phyloP scores from a whole-genome alignment of 371 early-diverging fungal species.

The Basidiobolus meristosporus region DNA sequence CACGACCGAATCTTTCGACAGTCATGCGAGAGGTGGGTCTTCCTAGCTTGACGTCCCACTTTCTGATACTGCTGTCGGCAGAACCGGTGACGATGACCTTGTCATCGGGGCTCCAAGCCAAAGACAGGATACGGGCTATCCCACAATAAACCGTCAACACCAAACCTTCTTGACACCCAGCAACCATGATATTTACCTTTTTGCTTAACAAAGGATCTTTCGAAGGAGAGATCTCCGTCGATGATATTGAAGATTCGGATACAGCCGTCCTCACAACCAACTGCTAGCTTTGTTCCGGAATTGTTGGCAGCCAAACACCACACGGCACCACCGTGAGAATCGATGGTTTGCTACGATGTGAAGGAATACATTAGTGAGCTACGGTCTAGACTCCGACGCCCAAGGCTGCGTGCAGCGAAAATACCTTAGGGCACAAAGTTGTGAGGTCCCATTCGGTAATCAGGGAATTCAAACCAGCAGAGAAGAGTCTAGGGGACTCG shows the following conservation, averaged over 20 bases:
- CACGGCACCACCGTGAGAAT: slow-evolving; percentile 80
- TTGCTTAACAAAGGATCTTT: slow-evolving; percentile 5
- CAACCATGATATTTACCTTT: slow-evolving; percentile 1
- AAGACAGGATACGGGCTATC: slow-evolving; percentile 52
- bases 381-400: neutral
- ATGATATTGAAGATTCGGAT: slow-evolving; percentile 70
- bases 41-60: slow-evolving; percentile 41
- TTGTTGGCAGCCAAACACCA: slow-evolving; percentile 83
- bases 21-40: slow-evolving; percentile 44
- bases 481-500: slow-evolving; percentile 61
- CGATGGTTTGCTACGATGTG: slow-evolving; percentile 21
- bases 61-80: slow-evolving; percentile 58
- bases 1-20: slow-evolving; percentile 31
- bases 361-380: neutral
- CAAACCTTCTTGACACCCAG: neutral
- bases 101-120: slow-evolving; percentile 68
- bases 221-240: slow-evolving; percentile 41
- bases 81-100: slow-evolving; percentile 60
- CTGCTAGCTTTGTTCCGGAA: slow-evolving; percentile 53
- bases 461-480: slow-evolving; percentile 67
- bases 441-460: slow-evolving; percentile 78
- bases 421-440: slow-evolving; percentile 44
- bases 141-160: no score
- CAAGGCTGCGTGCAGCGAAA: neutral
- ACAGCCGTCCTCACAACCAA: slow-evolving; percentile 87